Conservation (phyloP, 2,329 filamentous ascomycete genomes). For the Verticillium nonalfalfae region DNA sequence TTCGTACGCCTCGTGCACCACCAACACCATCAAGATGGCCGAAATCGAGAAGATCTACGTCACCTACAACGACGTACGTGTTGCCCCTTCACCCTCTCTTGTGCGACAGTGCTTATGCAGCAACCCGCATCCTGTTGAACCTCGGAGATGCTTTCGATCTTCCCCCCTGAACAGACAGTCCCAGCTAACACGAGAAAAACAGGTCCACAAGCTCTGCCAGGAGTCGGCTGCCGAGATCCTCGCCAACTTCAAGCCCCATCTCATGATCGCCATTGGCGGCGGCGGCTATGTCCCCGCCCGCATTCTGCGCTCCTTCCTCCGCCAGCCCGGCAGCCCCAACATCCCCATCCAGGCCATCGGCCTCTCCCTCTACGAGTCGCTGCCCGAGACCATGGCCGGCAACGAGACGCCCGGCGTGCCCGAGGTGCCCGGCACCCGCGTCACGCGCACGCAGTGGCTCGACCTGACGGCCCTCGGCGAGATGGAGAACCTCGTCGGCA, state of each 20-base stretch:
- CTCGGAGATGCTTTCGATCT: background rate
- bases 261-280: slow-evolving; percentile 97
- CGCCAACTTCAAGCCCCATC: slow-evolving; percentile 79
- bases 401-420: slow-evolving; percentile 41
- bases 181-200: slow-evolving; percentile 4
- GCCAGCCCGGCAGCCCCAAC: slow-evolving; percentile 78
- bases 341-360: slow-evolving; percentile 99
- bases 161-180: background rate
- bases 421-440: slow-evolving; percentile 83
- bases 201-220: slow-evolving; percentile 98
- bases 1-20: background rate
- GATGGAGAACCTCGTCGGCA: slow-evolving; percentile 85
- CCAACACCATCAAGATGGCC: slow-evolving; percentile 43
- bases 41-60: slow-evolving; percentile 73
- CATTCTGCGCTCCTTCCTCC: slow-evolving; percentile 96
- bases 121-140: background rate
- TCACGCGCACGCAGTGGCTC: slow-evolving; percentile 97
- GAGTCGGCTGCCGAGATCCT: slow-evolving; percentile 76
- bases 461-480: slow-evolving; percentile 76
- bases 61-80: slow-evolving; percentile 81
- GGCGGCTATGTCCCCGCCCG: slow-evolving; percentile 95
- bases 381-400: slow-evolving; percentile 50
- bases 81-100: background rate
- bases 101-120: background rate
- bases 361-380: slow-evolving; percentile 89